These are phyloP conservation scores for Umbelopsis sp. DNA, from an alignment of 192 early-diverging fungal species.

Conservation along the genomic window DNA sequence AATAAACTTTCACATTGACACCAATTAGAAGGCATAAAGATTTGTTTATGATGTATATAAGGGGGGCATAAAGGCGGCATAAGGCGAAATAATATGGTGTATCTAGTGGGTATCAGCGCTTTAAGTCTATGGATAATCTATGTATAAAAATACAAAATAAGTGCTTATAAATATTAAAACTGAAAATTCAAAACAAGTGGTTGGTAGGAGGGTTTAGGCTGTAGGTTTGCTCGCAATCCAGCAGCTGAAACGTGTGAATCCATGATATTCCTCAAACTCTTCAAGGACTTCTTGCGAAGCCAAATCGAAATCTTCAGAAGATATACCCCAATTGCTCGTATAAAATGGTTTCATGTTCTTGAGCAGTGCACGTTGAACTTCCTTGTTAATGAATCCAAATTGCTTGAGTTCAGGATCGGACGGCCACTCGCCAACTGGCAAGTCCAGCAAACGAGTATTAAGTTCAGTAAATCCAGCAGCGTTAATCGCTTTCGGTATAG, in stretches of 20 bases:
- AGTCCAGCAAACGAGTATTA: conserved; percentile 25
- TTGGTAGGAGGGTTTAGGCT: background rate
- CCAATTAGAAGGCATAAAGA: too few relatives aligned
- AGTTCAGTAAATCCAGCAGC: conserved; percentile 18
- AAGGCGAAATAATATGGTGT: conserved; percentile 10
- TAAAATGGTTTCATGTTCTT: conserved; percentile 33
- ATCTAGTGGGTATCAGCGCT: conserved; percentile 10
- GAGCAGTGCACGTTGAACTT: conserved; percentile 32
- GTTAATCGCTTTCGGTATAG: conserved; percentile 20
- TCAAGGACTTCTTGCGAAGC: conserved; percentile 36
- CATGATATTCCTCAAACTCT: conserved; percentile 40
- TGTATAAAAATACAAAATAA: conserved; percentile 4
- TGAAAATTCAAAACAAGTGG: background rate
- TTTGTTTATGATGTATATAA: background rate
- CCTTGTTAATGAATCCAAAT: conserved; percentile 45
- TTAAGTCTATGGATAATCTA: conserved; percentile 20
- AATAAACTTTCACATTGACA: too few relatives aligned
- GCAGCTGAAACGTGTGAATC: conserved; percentile 35
- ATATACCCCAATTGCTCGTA: conserved; percentile 34
- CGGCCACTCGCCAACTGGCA: conserved; percentile 35
- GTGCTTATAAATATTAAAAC: background rate
- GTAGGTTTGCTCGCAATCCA: conserved; percentile 38
- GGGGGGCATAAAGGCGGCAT: background rate
- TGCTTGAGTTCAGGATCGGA: conserved; percentile 37
- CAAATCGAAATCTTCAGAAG: conserved; percentile 34